Conservation (phyloP, 148 eudicot genomes). For the Dianthus caryophyllus region DNA sequence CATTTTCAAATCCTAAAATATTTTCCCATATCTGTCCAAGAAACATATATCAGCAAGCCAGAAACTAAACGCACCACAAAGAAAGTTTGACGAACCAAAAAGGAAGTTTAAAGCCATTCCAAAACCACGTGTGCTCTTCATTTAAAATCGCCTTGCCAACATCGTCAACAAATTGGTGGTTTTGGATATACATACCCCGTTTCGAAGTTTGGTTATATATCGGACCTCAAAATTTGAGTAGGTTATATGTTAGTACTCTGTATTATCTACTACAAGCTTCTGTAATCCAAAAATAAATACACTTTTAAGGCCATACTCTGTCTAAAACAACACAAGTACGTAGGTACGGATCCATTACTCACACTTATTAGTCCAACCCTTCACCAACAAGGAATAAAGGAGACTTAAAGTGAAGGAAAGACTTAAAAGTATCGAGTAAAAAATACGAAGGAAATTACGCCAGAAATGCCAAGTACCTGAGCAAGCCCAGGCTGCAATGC, state of each 20-base stretch:
- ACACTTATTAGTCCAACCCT: too few species aligned
- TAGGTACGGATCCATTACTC: too few species aligned
- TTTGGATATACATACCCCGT: neutral
- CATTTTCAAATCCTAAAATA: slow-evolving; percentile 91
- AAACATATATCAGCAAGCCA: slow-evolving; percentile 9
- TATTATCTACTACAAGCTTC: too few species aligned
- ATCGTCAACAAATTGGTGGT: too few species aligned
- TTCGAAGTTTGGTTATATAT: slow-evolving; percentile 19
- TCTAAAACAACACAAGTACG: too few species aligned
- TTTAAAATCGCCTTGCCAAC: neutral
- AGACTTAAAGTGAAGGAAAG: too few species aligned
- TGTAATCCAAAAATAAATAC: too few species aligned
- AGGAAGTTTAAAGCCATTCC: neutral
- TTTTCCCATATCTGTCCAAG: slow-evolving; percentile 86
- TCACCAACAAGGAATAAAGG: too few species aligned
- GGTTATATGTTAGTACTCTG: too few species aligned
- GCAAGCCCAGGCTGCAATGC: slow-evolving; percentile 99
- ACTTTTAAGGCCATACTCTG: too few species aligned
- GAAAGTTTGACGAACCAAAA: neutral
- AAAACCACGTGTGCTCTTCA: neutral
- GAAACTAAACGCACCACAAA: neutral
- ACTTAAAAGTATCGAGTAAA: too few species aligned
- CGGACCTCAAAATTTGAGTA: neutral
- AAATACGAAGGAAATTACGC: neutral
- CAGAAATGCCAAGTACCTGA: slow-evolving; percentile 45